These are phyloP conservation scores for Jatropha podagrica DNA, from an alignment of 441 rosid species.

Conservation along the genomic window DNA sequence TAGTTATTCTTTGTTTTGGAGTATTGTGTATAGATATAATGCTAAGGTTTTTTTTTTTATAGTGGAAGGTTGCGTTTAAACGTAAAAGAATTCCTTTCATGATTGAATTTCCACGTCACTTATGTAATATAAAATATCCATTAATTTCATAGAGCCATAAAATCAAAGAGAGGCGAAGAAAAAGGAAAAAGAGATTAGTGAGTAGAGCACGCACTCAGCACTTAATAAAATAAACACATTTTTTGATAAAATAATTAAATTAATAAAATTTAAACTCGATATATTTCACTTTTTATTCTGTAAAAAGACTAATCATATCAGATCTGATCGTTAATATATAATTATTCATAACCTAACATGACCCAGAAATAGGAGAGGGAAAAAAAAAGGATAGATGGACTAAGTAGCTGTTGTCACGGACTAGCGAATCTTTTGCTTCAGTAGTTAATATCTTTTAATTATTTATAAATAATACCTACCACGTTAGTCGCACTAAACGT, in stretches of 20 bases:
- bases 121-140: neutral
- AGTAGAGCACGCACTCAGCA: constrained; percentile 25
- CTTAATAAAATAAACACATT: neutral
- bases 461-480: constrained; percentile 1
- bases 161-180: neutral
- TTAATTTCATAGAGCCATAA: neutral
- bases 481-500: constrained; percentile 25
- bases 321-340: neutral
- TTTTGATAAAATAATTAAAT: too few relatives aligned
- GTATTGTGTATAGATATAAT: neutral
- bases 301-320: too few relatives aligned
- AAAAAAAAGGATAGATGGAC: neutral
- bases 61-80: constrained; percentile 26
- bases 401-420: constrained; percentile 33
- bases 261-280: too few relatives aligned
- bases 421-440: constrained; percentile 30
- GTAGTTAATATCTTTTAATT: too few relatives aligned
- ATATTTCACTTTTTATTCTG: too few relatives aligned
- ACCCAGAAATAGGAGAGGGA: neutral
- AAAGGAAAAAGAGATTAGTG: constrained; percentile 14
- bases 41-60: constrained; percentile 28
- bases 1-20: neutral
- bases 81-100: neutral
- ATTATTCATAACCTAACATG: constrained; percentile 22
- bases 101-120: constrained; percentile 53